These are phyloP conservation scores for Dictyostelium gargantuum DNA, from an alignment of 208 protist species.

Conservation along the genomic window DNA sequence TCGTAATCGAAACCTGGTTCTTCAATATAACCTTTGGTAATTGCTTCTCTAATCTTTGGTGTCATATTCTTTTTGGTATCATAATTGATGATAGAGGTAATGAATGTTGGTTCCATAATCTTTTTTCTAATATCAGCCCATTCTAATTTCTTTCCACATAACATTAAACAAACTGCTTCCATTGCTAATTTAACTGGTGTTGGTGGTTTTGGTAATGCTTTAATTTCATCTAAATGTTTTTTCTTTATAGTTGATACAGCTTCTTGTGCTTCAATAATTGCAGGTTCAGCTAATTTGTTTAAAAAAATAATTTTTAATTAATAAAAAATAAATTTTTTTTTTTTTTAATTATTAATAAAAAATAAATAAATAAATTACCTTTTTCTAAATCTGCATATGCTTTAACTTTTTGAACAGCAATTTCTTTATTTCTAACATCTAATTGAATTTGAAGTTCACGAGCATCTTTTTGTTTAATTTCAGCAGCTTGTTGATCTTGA, in stretches of 20 bases:
- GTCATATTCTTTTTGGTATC: slow-evolving; percentile 87
- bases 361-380: too few relatives aligned
- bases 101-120: slow-evolving; percentile 94
- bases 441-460: slow-evolving; percentile 86
- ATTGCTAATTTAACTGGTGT: slow-evolving; percentile 77
- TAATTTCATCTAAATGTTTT: slow-evolving; percentile 97
- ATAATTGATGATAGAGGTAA: slow-evolving; percentile 95
- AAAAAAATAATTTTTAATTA: too few relatives aligned
- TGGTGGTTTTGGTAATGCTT: slow-evolving; percentile 90
- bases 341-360: too few relatives aligned
- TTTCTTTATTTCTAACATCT: slow-evolving; percentile 82
- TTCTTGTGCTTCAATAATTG: slow-evolving; percentile 91
- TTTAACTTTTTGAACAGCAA: slow-evolving; percentile 88
- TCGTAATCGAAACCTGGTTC: slow-evolving; percentile 93
- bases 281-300: slow-evolving; percentile 96
- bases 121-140: slow-evolving; percentile 94
- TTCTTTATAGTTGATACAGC: slow-evolving; percentile 91
- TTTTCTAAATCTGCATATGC: slow-evolving; percentile 94
- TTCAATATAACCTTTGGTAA: slow-evolving; percentile 89
- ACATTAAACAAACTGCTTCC: slow-evolving; percentile 90
- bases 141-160: slow-evolving; percentile 87
- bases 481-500: slow-evolving; percentile 89
- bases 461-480: slow-evolving; percentile 86
- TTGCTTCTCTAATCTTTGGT: slow-evolving; percentile 24
- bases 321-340: too few relatives aligned